Percentiles rank a stretch among this genome's conserved stretches.
Evolutionary conservation across 805 yeast species (phyloP).

Genomic region (Candida broadrunensis): DNA sequence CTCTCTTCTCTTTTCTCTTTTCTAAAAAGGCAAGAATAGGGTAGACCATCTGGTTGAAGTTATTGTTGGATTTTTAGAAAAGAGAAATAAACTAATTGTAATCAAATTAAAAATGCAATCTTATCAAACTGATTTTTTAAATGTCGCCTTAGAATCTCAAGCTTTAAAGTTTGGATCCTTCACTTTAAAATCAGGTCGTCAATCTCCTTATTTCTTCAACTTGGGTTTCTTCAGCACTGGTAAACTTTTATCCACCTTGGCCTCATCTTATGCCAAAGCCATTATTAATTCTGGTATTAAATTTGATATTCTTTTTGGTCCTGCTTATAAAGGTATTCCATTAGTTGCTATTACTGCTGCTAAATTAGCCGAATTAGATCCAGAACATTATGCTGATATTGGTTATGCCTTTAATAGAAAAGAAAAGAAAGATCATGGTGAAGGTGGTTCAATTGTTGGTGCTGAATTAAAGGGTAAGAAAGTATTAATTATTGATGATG

Average conservation of each 20-base stretch:
- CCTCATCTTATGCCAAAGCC: slow-evolving; percentile 85
- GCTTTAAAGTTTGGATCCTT: slow-evolving; percentile 87
- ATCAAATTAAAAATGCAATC: slow-evolving; percentile 6
- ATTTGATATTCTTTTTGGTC: slow-evolving; percentile 92
- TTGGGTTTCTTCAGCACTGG: slow-evolving; percentile 88
- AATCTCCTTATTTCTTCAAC: slow-evolving; percentile 95
- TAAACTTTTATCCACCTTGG: slow-evolving; percentile 70
- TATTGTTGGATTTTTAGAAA: slow-evolving; percentile 1
- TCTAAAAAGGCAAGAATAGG: neutral
- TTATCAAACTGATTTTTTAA: slow-evolving; percentile 67
- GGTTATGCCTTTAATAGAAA: slow-evolving; percentile 96
- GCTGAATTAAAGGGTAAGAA: slow-evolving; percentile 66
- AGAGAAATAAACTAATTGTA: neutral
- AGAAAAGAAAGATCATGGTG: slow-evolving; percentile 97
- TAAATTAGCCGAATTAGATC: slow-evolving; percentile 86
- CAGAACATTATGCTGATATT: slow-evolving; percentile 66
- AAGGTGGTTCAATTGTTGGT: slow-evolving; percentile 95
- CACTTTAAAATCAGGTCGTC: slow-evolving; percentile 88
- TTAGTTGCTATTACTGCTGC: slow-evolving; percentile 91
- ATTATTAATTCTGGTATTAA: slow-evolving; percentile 78
- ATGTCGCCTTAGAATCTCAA: slow-evolving; percentile 74
- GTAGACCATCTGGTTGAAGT: neutral
- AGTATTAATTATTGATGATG: slow-evolving; percentile 89
- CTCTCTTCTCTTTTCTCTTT: neutral
- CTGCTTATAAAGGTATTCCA: slow-evolving; percentile 97